Conservation (phyloP, 805 yeast species). For the Schwanniomyces polymorphus region DNA sequence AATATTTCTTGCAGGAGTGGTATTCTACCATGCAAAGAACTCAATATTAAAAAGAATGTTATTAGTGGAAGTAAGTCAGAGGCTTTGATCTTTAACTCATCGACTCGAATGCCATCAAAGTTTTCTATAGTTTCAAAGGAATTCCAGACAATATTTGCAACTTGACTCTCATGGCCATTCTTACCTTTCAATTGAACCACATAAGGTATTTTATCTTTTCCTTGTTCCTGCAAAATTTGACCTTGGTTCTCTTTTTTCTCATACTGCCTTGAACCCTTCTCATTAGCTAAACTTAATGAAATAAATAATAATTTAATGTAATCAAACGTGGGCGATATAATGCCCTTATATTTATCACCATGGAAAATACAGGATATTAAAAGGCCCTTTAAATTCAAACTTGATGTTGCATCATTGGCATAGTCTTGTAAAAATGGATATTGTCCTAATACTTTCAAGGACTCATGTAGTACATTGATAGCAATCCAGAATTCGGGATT, state of each 20-base stretch:
- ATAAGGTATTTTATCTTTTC: background rate
- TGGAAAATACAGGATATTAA: conserved; percentile 34
- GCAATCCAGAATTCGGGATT: conserved; percentile 4
- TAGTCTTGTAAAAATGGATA: conserved; percentile 49
- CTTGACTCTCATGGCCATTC: background rate
- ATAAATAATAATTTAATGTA: conserved; percentile 47
- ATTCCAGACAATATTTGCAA: conserved; percentile 23
- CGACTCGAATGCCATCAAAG: conserved; percentile 46
- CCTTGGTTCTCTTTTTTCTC: background rate
- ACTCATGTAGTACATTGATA: conserved; percentile 32
- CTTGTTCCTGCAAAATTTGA: background rate
- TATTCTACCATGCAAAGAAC: background rate
- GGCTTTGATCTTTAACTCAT: conserved; percentile 38
- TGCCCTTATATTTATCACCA: conserved; percentile 38
- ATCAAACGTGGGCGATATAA: conserved; percentile 38
- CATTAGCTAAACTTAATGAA: conserved; percentile 26
- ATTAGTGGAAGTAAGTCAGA: conserved; percentile 42
- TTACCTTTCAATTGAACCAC: background rate
- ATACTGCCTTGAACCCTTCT: background rate
- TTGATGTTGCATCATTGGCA: conserved; percentile 28
- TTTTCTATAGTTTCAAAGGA: conserved; percentile 35
- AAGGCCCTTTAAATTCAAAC: conserved; percentile 39
- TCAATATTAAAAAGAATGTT: conserved; percentile 47
- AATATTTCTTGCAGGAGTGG: conserved; percentile 25
- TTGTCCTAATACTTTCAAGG: conserved; percentile 43